A percentile compares a stretch with the other conserved stretches of the same genome.
These are phyloP conservation scores for Rachicladosporium sp. DNA, from an alignment of 2,329 filamentous ascomycete species.

Conservation along the genomic window DNA sequence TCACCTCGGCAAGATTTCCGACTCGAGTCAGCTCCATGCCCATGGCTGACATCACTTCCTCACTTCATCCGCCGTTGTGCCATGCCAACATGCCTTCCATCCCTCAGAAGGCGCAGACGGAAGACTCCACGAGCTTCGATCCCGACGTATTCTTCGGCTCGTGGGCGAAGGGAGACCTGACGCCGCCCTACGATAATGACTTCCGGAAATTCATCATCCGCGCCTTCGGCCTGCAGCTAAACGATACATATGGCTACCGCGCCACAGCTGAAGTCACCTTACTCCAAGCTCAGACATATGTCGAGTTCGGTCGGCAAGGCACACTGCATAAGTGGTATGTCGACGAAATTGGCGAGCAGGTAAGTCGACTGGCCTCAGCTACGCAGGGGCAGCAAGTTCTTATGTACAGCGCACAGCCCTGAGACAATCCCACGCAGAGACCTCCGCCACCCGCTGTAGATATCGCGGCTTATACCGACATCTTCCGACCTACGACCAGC, in stretches of 20 bases:
- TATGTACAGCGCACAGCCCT: conserved; percentile 5
- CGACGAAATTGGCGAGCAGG: conserved; percentile 27
- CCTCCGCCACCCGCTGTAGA: conserved; percentile 43
- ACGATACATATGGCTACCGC: conserved; percentile 39
- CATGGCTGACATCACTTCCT: not conserved
- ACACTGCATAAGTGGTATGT: conserved; percentile 41
- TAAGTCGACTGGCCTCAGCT: conserved; percentile 13
- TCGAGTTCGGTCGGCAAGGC: conserved; percentile 33
- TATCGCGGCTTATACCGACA: conserved; percentile 51
- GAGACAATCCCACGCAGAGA: conserved; percentile 14
- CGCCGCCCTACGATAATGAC: conserved; percentile 29
- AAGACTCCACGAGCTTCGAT: conserved; percentile 32
- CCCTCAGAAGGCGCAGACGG: conserved; percentile 23
- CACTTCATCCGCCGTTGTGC: too few relatives aligned
- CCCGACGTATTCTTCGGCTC: conserved; percentile 33
- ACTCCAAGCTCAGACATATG: conserved; percentile 36
- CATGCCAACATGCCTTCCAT: conserved; percentile 20
- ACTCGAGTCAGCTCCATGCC: not conserved
- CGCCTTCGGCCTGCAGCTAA: conserved; percentile 34
- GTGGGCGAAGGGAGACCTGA: conserved; percentile 29
- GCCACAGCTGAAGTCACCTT: conserved; percentile 40
- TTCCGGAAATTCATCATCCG: conserved; percentile 35
- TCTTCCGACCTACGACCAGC: conserved; percentile 51
- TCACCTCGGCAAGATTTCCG: not conserved
- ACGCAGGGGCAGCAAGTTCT: conserved; percentile 5